Evolutionary conservation across 495 filamentous ascomycete species (phyloP).

Genomic region (Clohesyomyces aquaticus): DNA sequence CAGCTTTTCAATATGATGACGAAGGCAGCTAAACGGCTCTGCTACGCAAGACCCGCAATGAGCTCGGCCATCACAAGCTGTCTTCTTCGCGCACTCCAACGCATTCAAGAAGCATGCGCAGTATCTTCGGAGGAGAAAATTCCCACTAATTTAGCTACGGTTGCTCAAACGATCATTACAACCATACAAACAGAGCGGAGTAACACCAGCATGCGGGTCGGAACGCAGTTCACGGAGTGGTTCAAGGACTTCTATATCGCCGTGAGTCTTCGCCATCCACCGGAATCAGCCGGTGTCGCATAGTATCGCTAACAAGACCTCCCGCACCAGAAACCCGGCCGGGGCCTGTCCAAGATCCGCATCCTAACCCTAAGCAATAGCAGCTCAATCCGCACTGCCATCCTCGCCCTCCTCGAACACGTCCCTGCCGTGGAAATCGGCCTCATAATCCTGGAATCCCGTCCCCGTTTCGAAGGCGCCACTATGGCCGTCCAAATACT

Average conservation of each 20-base stretch:
- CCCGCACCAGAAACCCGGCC: too few species aligned
- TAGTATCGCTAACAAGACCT: too few species aligned
- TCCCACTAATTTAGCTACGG: neutral
- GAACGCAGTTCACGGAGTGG: too few species aligned
- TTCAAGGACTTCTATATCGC: too few species aligned
- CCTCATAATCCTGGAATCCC: constrained; percentile 21
- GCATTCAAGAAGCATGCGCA: neutral
- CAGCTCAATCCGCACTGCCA: neutral
- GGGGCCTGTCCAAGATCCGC: too few species aligned
- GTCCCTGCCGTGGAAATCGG: too few species aligned
- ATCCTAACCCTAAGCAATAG: constrained; percentile 1
- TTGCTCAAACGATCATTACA: neutral
- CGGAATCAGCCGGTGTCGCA: too few species aligned
- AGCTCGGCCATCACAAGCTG: neutral
- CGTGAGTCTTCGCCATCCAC: too few species aligned
- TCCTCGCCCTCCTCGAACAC: constrained; percentile 3
- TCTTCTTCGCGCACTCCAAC: neutral
- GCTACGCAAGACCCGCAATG: neutral
- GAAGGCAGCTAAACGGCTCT: neutral
- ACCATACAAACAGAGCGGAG: too few species aligned
- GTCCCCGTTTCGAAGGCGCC: constrained; percentile 67
- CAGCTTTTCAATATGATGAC: constrained; percentile 6
- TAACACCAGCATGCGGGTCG: too few species aligned
- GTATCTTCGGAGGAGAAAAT: neutral
- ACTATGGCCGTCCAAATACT: constrained; percentile 56